Evolutionary conservation across 345 rosid species (phyloP), one percentile per base, ranked within the genome.

Genomic region (Theobroma cacao): DNA sequence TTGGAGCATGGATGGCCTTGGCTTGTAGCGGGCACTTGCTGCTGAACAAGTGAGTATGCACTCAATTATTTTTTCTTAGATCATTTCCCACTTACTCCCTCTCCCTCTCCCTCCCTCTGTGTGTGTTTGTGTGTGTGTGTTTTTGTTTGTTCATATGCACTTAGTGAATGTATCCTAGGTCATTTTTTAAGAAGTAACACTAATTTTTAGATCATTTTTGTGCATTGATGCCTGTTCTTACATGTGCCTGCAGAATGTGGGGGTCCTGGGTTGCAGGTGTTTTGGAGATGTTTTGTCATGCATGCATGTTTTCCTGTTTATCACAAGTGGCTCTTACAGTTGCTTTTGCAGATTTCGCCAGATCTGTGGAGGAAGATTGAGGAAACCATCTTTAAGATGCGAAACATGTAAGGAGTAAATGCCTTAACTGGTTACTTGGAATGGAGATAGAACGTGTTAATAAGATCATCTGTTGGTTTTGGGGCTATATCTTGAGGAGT

Each of bases 1-100:
- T 90, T 91, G 97, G 94, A 92, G 90, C 79, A 79, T 79, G 77
- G 79, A 85, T 87, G 93, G 95, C 91, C 74, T 85, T 86, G 84
- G 90, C 90, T 85, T 85, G 75, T 87, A 78, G 96, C 80, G 76
- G 93, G 91, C 84, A 79, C 86, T 81, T 87, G 88, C 88, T 86
- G 86, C 89, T 91, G 79, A 86, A 85, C 88, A 76, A 86, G 98
- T 94, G 77, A 61, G 94, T 84, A 43, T 80, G 26, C 63, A 13
- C 58, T 59, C 22, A 1, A 18, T 28, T 75, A 20, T 10, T 60
- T 75, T 28, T 52, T 60, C 56, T 18, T 12, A 30, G 31, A 53
- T 72, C n/a, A 30, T 70, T 43, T 41, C 1, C 53, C 10, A 67
- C 8, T 24, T 24, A 7, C 11, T 33, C 45, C 1, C 38, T 18